Percentiles rank a stretch among this genome's conserved stretches.
Evolutionary conservation across 768 basidiomycete genomes (phyloP).

Genomic region (Tremella mesenterica): DNA sequence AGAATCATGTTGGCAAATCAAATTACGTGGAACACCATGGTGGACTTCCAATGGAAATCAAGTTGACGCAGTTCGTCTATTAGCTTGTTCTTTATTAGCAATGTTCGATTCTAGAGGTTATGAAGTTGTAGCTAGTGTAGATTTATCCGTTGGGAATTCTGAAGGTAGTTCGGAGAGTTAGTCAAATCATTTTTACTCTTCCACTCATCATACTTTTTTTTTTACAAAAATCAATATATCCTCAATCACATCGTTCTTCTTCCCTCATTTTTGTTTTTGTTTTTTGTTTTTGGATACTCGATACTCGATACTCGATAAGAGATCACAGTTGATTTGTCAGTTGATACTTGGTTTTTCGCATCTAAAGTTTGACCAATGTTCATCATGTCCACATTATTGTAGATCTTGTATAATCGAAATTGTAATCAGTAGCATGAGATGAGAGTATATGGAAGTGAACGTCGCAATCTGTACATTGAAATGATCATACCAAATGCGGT

Average conservation of each 20-base stretch:
- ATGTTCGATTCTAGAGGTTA: conserved; percentile 33
- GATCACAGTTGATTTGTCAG: conserved; percentile 7
- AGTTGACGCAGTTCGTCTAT: conserved; percentile 16
- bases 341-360: conserved; percentile 38
- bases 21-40: conserved; percentile 35
- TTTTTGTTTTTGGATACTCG: background rate
- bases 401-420: background rate
- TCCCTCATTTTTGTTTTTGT: background rate
- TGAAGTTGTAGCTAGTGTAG: conserved; percentile 34
- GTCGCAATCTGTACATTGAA: too few species aligned
- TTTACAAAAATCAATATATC: background rate
- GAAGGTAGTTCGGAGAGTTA: conserved; percentile 24
- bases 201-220: background rate
- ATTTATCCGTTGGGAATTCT: conserved; percentile 25
- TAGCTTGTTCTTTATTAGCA: conserved; percentile 21
- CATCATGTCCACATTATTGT: background rate
- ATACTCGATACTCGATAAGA: background rate
- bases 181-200: conserved; percentile 3
- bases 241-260: background rate
- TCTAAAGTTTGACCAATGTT: conserved; percentile 9
- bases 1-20: conserved; percentile 21
- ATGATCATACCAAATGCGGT: too few species aligned
- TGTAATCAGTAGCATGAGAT: background rate
- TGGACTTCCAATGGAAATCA: conserved; percentile 23
- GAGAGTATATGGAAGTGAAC: too few species aligned